A percentile compares a stretch with the other conserved stretches of the same genome.
phyloP scores from a whole-genome alignment of 2,329 filamentous ascomycete genomes.

The Remersonia thermophila region DNA sequence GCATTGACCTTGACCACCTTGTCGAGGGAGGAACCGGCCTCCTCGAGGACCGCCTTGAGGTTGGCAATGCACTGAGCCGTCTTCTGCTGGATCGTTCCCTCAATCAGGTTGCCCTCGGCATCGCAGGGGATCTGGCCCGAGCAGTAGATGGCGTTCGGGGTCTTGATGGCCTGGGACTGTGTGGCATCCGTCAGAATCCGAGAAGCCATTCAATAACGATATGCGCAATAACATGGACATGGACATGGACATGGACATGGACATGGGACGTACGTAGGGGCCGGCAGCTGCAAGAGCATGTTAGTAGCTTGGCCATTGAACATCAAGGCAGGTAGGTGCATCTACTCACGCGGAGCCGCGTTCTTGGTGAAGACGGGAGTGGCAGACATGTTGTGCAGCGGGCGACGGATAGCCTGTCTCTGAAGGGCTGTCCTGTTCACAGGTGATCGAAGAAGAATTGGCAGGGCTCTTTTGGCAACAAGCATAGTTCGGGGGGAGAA shows the following conservation, averaged over 20 bases:
- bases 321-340: conserved; percentile 20
- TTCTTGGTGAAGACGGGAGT: conserved; percentile 43
- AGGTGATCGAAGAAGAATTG: conserved; percentile 11
- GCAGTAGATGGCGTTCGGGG: conserved; percentile 52
- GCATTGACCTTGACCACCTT: conserved; percentile 86
- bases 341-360: conserved; percentile 38
- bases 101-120: conserved; percentile 40
- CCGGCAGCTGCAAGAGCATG: conserved; percentile 37
- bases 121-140: conserved; percentile 59
- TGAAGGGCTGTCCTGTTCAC: conserved; percentile 1
- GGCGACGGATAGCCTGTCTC: neutral
- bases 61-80: conserved; percentile 58
- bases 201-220: no score
- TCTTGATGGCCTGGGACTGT: conserved; percentile 58
- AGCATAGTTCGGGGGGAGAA: conserved; percentile 8
- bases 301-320: conserved; percentile 1
- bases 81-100: conserved; percentile 51
- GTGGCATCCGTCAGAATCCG: conserved; percentile 5
- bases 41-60: conserved; percentile 70
- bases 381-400: conserved; percentile 35
- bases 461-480: conserved; percentile 9
- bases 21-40: conserved; percentile 63
- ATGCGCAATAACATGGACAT: no score
- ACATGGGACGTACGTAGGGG: conserved; percentile 46
- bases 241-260: no score